phyloP scores from a whole-genome alignment of 257 asterid species.

The Solanum sitiens region DNA sequence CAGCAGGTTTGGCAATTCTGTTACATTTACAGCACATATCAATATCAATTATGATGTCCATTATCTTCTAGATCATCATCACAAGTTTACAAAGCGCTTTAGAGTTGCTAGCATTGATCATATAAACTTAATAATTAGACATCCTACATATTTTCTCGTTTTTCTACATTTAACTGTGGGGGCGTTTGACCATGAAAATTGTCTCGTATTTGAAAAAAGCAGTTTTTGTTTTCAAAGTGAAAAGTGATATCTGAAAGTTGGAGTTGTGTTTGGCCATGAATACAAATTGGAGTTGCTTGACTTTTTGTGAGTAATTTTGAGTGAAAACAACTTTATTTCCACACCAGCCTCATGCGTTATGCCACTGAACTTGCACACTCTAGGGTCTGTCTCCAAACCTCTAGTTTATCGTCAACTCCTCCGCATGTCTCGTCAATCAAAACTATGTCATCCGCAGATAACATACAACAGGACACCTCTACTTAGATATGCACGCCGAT shows the following conservation, averaged over 20 bases:
- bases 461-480: neutral
- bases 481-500: neutral
- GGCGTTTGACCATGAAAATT: neutral
- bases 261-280: neutral
- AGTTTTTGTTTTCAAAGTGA: neutral
- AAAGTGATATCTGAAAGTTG: neutral
- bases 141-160: neutral
- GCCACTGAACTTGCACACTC: neutral
- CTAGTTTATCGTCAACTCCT: neutral
- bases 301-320: neutral
- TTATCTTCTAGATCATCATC: neutral
- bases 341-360: neutral
- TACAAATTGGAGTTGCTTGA: neutral
- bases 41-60: neutral
- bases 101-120: neutral
- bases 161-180: neutral
- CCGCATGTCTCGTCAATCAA: neutral
- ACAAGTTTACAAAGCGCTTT: neutral
- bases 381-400: neutral
- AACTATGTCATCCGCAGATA: neutral
- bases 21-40: neutral
- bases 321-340: neutral
- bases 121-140: neutral
- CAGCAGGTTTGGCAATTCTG: slow-evolving; percentile 53
- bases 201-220: neutral